Percentiles rank a stretch among this genome's conserved stretches.
phyloP scores from a whole-genome alignment of 2,329 filamentous ascomycete species.

The Harringtonia lauricola region DNA sequence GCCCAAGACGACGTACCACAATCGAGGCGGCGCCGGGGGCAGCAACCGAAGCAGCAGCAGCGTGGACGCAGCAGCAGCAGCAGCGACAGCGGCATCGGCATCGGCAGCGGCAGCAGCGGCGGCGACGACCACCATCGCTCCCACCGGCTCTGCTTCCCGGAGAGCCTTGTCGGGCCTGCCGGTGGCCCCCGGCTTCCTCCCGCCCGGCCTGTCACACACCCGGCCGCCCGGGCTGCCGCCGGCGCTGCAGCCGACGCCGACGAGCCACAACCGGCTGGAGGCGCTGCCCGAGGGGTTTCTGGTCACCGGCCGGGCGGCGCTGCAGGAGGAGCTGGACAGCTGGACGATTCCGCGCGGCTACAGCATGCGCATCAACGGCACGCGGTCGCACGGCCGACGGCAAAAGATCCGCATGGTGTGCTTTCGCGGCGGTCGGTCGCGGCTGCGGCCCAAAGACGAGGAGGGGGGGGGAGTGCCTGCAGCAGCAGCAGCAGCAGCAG shows the following conservation, averaged over 20 bases:
- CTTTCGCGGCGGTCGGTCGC: constrained; percentile 24
- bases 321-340: constrained; percentile 24
- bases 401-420: constrained; percentile 27
- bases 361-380: constrained; percentile 27
- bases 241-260: constrained; percentile 2
- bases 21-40: too few species aligned
- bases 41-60: neutral
- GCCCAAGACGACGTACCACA: neutral
- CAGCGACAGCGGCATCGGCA: neutral
- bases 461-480: neutral
- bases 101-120: neutral
- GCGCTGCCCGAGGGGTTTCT: constrained; percentile 22
- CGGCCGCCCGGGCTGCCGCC: too few species aligned
- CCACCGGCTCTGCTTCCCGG: neutral
- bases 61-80: neutral
- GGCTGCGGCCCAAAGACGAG: constrained; percentile 15
- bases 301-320: constrained; percentile 20
- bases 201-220: too few species aligned
- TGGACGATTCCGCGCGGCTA: constrained; percentile 25
- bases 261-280: constrained; percentile 15
- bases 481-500: neutral
- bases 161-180: too few species aligned
- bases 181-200: too few species aligned
- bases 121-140: neutral
- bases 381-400: constrained; percentile 22